Evolutionary conservation across 2,329 filamentous ascomycete species (phyloP).

Genomic region (Alternaria solani): DNA sequence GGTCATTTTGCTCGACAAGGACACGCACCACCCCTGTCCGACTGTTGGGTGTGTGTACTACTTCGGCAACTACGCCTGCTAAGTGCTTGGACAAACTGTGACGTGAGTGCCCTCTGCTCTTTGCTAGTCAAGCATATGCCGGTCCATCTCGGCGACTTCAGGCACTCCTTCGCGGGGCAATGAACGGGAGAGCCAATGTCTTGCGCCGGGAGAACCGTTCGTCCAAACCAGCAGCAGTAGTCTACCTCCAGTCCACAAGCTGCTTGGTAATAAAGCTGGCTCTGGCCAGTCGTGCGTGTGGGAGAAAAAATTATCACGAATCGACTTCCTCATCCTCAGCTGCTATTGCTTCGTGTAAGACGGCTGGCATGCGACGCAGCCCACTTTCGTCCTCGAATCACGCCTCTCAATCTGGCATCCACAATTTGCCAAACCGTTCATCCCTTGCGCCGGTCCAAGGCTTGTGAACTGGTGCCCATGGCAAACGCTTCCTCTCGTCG

Average conservation of each 20-base stretch:
- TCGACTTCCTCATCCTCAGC: slow-evolving; percentile 26
- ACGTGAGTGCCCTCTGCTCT: slow-evolving; percentile 28
- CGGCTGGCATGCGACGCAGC: slow-evolving; percentile 31
- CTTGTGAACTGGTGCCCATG: slow-evolving; percentile 30
- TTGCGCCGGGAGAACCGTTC: slow-evolving; percentile 28
- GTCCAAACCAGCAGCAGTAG: slow-evolving; percentile 8
- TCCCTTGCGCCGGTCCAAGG: slow-evolving; percentile 36
- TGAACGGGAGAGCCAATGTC: slow-evolving; percentile 29
- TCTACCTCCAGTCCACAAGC: slow-evolving; percentile 2
- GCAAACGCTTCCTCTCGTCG: slow-evolving; percentile 15
- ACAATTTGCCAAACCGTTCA: slow-evolving; percentile 34
- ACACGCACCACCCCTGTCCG: slow-evolving; percentile 18
- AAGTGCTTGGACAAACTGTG: slow-evolving; percentile 22
- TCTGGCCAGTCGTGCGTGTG: slow-evolving; percentile 27
- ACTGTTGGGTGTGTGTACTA: slow-evolving; percentile 36
- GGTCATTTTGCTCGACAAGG: slow-evolving; percentile 27
- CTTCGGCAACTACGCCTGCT: slow-evolving; percentile 12
- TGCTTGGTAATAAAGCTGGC: slow-evolving; percentile 29
- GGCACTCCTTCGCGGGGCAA: slow-evolving; percentile 39
- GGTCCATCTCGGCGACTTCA: slow-evolving; percentile 42
- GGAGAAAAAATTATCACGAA: background rate
- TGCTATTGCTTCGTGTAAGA: slow-evolving; percentile 32
- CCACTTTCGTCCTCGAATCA: slow-evolving; percentile 40
- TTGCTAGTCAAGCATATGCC: slow-evolving; percentile 23
- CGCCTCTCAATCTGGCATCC: slow-evolving; percentile 34